phyloP scores from a whole-genome alignment of 352 stramenopile genomes.

The Phytophthora multivora region DNA sequence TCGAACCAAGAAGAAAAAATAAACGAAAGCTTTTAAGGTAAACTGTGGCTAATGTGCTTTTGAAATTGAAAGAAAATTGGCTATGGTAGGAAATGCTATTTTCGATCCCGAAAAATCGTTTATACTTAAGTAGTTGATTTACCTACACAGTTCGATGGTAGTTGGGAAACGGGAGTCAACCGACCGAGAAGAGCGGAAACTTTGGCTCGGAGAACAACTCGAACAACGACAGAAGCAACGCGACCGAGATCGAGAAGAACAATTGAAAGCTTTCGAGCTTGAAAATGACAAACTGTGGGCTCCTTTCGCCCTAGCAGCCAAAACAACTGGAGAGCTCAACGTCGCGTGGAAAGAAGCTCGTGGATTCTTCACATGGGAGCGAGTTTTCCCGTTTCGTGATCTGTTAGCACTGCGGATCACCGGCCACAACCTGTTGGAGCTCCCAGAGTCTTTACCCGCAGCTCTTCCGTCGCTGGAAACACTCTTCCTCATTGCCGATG shows the following conservation, averaged over 20 bases:
- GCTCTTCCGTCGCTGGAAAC: constrained; percentile 43
- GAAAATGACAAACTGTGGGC: constrained; percentile 53
- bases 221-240: constrained; percentile 47
- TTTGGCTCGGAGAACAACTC: constrained; percentile 56
- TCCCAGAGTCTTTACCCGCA: constrained; percentile 36
- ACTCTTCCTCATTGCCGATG: constrained; percentile 56
- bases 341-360: constrained; percentile 66
- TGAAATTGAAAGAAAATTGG: too few relatives aligned
- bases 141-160: too few relatives aligned
- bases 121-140: too few relatives aligned
- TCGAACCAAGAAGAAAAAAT: too few relatives aligned
- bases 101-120: too few relatives aligned
- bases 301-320: constrained; percentile 44
- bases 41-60: too few relatives aligned
- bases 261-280: constrained; percentile 32
- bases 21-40: too few relatives aligned
- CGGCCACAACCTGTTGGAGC: constrained; percentile 38
- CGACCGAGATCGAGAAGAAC: constrained; percentile 37
- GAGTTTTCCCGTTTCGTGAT: constrained; percentile 45
- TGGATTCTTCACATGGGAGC: constrained; percentile 59
- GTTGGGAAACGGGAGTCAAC: background rate
- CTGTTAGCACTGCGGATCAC: constrained; percentile 63
- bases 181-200: constrained; percentile 38
- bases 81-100: too few relatives aligned
- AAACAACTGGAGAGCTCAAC: constrained; percentile 60